A percentile compares a stretch with the other conserved stretches of the same genome.
Conservation (phyloP, 164 flowering plant genomes). For the Brasenia schreberi region DNA sequence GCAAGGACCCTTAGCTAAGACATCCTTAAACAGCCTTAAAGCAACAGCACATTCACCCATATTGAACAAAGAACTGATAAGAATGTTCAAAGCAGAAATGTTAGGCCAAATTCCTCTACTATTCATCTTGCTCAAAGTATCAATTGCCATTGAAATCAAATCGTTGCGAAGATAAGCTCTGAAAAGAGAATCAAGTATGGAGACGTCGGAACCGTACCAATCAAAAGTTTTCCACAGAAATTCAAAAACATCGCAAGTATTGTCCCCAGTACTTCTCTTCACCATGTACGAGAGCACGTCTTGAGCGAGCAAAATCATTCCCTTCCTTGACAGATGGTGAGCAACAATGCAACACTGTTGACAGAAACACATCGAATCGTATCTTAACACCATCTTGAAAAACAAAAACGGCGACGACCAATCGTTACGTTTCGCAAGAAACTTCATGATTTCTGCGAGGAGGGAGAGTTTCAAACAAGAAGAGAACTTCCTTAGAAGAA, state of each 20-base stretch:
- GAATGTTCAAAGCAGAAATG: conserved; percentile 34
- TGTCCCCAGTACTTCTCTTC: conserved; percentile 24
- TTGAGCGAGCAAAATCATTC: conserved; percentile 35
- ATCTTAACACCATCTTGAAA: conserved; percentile 39
- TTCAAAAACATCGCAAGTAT: conserved; percentile 33
- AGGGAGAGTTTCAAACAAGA: conserved; percentile 27
- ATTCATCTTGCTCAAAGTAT: conserved; percentile 44
- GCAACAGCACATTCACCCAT: conserved; percentile 52
- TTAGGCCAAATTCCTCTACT: conserved; percentile 36
- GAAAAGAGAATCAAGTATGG: conserved; percentile 58
- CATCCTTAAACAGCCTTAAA: conserved; percentile 68
- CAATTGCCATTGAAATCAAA: conserved; percentile 34
- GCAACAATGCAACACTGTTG: conserved; percentile 37
- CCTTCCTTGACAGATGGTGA: conserved; percentile 35
- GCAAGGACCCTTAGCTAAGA: conserved; percentile 54
- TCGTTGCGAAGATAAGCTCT: conserved; percentile 49
- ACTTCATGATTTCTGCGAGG: conserved; percentile 39
- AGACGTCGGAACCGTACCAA: conserved; percentile 36
- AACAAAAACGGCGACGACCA: conserved; percentile 40
- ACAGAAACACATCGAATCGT: conserved; percentile 20
- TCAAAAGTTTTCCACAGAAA: conserved; percentile 35
- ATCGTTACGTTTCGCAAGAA: conserved; percentile 7
- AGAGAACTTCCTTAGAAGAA: conserved; percentile 22
- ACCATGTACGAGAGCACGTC: conserved; percentile 52
- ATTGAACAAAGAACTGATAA: conserved; percentile 42